phyloP scores from a whole-genome alignment of 2,329 filamentous ascomycete species.

The Aaosphaeria arxii region DNA sequence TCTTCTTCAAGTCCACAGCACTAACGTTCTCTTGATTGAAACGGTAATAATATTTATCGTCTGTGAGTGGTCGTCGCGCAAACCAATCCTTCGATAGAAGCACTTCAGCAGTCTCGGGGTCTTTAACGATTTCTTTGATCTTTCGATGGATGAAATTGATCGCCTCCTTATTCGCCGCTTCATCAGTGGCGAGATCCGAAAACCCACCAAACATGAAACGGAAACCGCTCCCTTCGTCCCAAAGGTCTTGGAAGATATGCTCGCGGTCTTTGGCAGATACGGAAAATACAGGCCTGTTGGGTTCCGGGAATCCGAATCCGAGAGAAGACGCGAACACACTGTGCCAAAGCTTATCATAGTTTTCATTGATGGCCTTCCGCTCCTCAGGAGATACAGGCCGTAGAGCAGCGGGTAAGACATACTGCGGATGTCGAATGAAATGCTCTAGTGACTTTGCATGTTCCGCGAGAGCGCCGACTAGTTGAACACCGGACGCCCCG shows the following conservation, averaged over 20 bases:
- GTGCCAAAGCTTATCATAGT: conserved; percentile 18
- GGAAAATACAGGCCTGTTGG: conserved; percentile 11
- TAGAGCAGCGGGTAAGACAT: conserved; percentile 17
- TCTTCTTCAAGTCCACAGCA: conserved; percentile 39
- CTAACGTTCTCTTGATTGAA: conserved; percentile 46
- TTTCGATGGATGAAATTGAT: conserved; percentile 41
- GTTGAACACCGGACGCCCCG: conserved; percentile 62
- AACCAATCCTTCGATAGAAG: conserved; percentile 39
- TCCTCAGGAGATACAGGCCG: conserved; percentile 23
- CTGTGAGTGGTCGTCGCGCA: conserved; percentile 38
- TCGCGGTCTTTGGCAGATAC: conserved; percentile 16
- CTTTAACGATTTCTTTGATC: conserved; percentile 34
- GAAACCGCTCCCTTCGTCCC: conserved; percentile 38
- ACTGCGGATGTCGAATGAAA: conserved; percentile 60
- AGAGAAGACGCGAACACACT: conserved; percentile 22
- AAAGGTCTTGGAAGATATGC: conserved; percentile 14
- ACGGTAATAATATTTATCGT: conserved; percentile 39
- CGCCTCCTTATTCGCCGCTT: conserved; percentile 34
- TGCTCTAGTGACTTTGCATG: conserved; percentile 50
- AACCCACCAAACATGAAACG: conserved; percentile 32
- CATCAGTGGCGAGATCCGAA: conserved; percentile 30
- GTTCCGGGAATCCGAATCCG: conserved; percentile 34
- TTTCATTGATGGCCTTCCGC: conserved; percentile 39
- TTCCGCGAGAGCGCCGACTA: conserved; percentile 56
- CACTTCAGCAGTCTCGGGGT: conserved; percentile 39